Evolutionary conservation across 345 rosid species (phyloP).

Genomic region (Rhodamnia argentea): DNA sequence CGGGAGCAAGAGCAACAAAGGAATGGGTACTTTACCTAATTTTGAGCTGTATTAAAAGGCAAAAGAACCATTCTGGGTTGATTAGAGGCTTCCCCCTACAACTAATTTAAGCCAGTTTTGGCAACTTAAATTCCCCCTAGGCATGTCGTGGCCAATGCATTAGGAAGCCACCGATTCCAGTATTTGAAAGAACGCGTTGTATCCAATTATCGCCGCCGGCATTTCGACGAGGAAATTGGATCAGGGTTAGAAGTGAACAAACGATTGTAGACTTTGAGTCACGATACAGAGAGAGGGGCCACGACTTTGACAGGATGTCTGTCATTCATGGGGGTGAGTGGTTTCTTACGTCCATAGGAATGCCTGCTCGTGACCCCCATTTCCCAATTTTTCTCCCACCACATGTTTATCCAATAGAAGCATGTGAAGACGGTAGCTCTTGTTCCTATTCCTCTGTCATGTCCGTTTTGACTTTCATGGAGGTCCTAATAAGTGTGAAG

Average conservation of each 20-base stretch:
- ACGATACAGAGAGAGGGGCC: not conserved
- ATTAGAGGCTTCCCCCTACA: not conserved
- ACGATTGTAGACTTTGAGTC: not conserved
- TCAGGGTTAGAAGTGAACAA: not conserved
- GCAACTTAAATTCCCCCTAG: not conserved
- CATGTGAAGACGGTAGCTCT: not conserved
- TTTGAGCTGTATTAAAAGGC: not conserved
- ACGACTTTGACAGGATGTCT: not conserved
- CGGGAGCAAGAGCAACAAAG: not conserved
- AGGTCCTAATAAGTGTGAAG: not conserved
- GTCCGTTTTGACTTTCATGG: slow-evolving; percentile 7
- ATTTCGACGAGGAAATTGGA: not conserved
- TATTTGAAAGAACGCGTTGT: not conserved
- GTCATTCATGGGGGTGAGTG: slow-evolving; percentile 6
- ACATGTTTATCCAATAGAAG: not conserved
- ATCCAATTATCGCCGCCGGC: not conserved
- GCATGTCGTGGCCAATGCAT: not conserved
- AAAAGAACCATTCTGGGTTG: not conserved
- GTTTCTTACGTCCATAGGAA: slow-evolving; percentile 28
- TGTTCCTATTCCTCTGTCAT: slow-evolving; percentile 1
- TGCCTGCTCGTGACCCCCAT: slow-evolving; percentile 30
- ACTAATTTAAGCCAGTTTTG: not conserved
- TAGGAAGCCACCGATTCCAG: not conserved
- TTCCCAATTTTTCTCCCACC: not conserved
- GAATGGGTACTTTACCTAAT: not conserved